Base-by-base conservation (phyloP, 495 filamentous ascomycete species). In the Hyaloscypha finlandica region DNA sequence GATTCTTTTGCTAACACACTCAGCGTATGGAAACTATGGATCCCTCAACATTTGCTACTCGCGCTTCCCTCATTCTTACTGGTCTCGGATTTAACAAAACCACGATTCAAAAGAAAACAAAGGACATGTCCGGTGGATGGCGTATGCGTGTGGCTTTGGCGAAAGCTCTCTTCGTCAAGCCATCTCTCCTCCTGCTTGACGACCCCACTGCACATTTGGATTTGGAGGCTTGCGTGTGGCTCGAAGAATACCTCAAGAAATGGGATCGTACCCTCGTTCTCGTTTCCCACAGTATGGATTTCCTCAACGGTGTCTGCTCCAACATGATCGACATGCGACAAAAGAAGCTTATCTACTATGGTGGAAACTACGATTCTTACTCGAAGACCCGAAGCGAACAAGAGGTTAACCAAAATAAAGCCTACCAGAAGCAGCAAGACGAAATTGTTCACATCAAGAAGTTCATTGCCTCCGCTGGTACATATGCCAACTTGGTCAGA, bases 51-150 rank as follows among this genome's bases (percentile, higher is more conserved):
- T 99, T 99, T 80, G 84, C 92, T 73, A 96, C 94, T 59, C 94
- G 95, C 76, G 95, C 95, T 45, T 96, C 94, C 31, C 88, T 97
- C 69, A 99, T 99, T 78, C 77, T 99, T 68, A 99, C 95, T 52
- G 95, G 95, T 94, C 91, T 99, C 52, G 95, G 95, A 68, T 99
- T 99, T 86, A 97, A 98, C 88, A 97, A 97, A 82, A 78, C 71
- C 33, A 99, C 95, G 35, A 98, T 99, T 75, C 82, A 94, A 78
- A 99, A 99, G 86, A 96, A 92, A 86, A 99, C 95, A 69, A 99
- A 97, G 87, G 95, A 99, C 75, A 99, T 99, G 95, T 99, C 95
- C 70, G 95, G 95, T 90, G 95, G 95, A 68, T 99, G 95, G 95
- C 88, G 96, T 82, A 99, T 99, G 95, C 91, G 95, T 85, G 95